Conservation (phyloP, 1,284 basidiomycete genomes). For the Fomitopsis betulina region DNA sequence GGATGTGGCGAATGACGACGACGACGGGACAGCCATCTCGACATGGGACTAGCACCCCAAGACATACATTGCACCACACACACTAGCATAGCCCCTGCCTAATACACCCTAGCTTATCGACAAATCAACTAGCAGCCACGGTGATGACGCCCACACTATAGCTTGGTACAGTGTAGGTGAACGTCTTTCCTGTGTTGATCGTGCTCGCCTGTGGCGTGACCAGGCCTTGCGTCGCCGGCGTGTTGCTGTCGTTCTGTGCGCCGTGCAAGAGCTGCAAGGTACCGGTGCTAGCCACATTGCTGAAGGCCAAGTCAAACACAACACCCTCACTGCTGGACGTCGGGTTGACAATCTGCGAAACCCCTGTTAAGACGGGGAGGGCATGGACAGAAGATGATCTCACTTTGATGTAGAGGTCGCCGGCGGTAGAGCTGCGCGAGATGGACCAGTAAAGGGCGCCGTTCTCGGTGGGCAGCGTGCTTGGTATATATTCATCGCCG, state of each 20-base stretch:
- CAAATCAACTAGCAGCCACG: constrained; percentile 19
- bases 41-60: constrained; percentile 1
- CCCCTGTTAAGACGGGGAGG: not conserved
- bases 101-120: not conserved
- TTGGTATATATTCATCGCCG: constrained; percentile 60
- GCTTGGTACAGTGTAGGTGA: constrained; percentile 54
- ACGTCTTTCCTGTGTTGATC: constrained; percentile 42
- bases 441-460: constrained; percentile 63
- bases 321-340: constrained; percentile 35
- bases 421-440: constrained; percentile 38
- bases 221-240: constrained; percentile 41
- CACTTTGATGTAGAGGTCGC: constrained; percentile 56
- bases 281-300: constrained; percentile 38
- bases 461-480: constrained; percentile 45
- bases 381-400: too few relatives aligned
- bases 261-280: constrained; percentile 46
- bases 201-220: constrained; percentile 41
- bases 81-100: not conserved
- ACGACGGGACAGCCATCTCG: constrained; percentile 13
- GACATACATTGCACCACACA: not conserved
- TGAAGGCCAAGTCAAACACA: constrained; percentile 52
- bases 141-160: constrained; percentile 57
- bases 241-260: constrained; percentile 46
- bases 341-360: constrained; percentile 51
- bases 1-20: constrained; percentile 46